A percentile compares a stretch with the other conserved stretches of the same genome.
These are phyloP conservation scores for Juglanconis sp. DNA, from an alignment of 2,329 filamentous ascomycete genomes.

Conservation along the genomic window DNA sequence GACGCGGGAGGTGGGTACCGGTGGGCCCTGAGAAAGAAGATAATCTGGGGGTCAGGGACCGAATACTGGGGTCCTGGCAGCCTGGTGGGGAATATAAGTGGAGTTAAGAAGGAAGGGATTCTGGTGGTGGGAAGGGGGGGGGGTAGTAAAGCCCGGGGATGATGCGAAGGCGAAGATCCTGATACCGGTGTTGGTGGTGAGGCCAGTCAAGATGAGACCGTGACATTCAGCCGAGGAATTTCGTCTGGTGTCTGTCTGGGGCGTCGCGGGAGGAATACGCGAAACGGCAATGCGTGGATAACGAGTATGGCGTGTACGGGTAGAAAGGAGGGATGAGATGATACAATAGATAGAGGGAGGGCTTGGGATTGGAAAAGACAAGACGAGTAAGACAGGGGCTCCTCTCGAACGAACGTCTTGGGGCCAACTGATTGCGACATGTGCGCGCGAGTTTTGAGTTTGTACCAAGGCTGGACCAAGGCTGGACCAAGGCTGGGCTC, in stretches of 20 bases:
- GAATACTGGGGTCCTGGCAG: neutral
- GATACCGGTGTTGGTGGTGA: neutral
- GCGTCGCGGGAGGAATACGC: neutral
- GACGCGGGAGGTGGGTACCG: neutral
- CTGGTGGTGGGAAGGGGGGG: too few species aligned
- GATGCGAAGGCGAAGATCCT: too few species aligned
- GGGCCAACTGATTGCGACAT: neutral
- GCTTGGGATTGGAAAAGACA: slow-evolving; percentile 1
- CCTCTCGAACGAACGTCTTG: too few species aligned
- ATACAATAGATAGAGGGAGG: slow-evolving; percentile 1
- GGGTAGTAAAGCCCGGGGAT: too few species aligned
- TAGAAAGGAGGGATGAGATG: neutral
- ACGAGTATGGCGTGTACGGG: neutral
- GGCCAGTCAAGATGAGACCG: neutral
- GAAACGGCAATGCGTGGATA: neutral
- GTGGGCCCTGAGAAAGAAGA: neutral
- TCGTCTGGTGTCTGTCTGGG: neutral
- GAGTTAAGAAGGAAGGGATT: neutral
- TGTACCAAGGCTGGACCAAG: neutral
- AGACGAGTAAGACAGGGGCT: neutral
- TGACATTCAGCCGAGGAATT: neutral
- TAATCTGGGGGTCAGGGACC: neutral
- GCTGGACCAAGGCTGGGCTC: neutral
- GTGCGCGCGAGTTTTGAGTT: neutral
- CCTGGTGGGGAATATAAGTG: neutral